Base-by-base conservation (phyloP, 2,329 filamentous ascomycete species). In the Hypoxylon sp. region DNA sequence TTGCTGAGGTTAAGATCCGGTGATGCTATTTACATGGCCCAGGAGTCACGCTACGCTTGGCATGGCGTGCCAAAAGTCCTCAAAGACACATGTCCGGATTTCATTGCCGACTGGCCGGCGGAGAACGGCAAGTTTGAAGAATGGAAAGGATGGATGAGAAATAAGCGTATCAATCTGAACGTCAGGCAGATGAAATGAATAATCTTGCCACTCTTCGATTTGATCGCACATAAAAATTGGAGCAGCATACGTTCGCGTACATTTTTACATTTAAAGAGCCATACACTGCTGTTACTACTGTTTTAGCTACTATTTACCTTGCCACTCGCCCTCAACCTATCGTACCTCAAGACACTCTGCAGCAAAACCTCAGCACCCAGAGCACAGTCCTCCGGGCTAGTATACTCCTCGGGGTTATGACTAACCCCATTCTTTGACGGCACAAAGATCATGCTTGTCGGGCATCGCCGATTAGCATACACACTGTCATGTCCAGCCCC, bases 31-130 rank as follows among this genome's bases (percentile, higher is more conserved):
- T 91, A 95, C 66, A 97, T 99, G 93, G 86, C 83, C 38, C 82
- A 88, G 13, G 78, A 84, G 50, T 88, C 90, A 3, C 80, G 94
- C 31, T 96, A 91, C 71, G 92, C 93, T 2, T 97, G 93, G 93
- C 94, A 97, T 73, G 92, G 90, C 8, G 91, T 97, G 8, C 92
- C 94, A 4, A 94, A 92, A 69, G 87, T 97, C 8, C 67, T 97
- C 25, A 80, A 84, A 35, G 82, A 75, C 1, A 96, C 90, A 0
- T 97, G 92, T 71, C 93, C 93, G 0, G 74, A 74, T 0, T 89
- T 86, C 70, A 71, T 97, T 38, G 73, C 77, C 48, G 75, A 87
- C 30, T 97, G 92, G 92, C 92, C 92, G 0, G 77, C 78, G 2
- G 70, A 74, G 30, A 74, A 73, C n/a, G 76, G 71, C 9, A 71